phyloP scores from a whole-genome alignment of 352 stramenopile species.

The Phytophthora pisi region DNA sequence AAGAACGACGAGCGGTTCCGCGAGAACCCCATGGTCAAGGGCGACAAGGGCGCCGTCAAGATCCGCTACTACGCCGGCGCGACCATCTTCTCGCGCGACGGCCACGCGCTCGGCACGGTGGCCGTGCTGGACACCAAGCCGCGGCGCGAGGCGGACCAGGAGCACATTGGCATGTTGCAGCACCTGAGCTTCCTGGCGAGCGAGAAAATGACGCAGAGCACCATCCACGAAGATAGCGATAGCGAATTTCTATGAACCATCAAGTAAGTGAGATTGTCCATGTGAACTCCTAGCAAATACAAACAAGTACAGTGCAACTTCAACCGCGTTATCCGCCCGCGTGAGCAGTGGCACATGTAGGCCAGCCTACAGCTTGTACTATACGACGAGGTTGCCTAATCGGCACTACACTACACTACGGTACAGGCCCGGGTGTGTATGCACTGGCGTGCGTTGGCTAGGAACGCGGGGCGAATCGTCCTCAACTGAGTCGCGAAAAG shows the following conservation, averaged over 20 bases:
- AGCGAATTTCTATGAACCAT: constrained; percentile 72
- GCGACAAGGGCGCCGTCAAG: constrained; percentile 82
- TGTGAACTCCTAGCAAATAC: constrained; percentile 21
- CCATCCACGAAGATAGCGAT: constrained; percentile 78
- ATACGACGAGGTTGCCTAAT: too few relatives aligned
- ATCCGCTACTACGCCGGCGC: constrained; percentile 89
- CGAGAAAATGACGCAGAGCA: constrained; percentile 89
- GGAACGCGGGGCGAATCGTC: constrained; percentile 20
- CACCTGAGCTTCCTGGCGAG: constrained; percentile 87
- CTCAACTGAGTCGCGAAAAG: not conserved
- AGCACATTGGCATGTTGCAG: constrained; percentile 89
- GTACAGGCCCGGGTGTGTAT: too few relatives aligned
- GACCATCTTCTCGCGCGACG: constrained; percentile 82
- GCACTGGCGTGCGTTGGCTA: not conserved
- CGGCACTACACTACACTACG: too few relatives aligned
- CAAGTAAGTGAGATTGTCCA: constrained; percentile 34
- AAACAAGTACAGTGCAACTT: constrained; percentile 13
- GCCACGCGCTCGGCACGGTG: constrained; percentile 82
- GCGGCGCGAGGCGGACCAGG: constrained; percentile 75
- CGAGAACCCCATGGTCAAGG: constrained; percentile 89
- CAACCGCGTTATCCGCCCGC: not conserved
- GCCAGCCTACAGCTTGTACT: too few relatives aligned
- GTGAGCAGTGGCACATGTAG: not conserved
- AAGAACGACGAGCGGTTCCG: constrained; percentile 87
- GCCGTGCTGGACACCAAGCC: constrained; percentile 86